Percentiles rank a stretch among this genome's conserved stretches.
Evolutionary conservation across 352 stramenopile genomes (phyloP).

Genomic region (Pythium oligandrum): DNA sequence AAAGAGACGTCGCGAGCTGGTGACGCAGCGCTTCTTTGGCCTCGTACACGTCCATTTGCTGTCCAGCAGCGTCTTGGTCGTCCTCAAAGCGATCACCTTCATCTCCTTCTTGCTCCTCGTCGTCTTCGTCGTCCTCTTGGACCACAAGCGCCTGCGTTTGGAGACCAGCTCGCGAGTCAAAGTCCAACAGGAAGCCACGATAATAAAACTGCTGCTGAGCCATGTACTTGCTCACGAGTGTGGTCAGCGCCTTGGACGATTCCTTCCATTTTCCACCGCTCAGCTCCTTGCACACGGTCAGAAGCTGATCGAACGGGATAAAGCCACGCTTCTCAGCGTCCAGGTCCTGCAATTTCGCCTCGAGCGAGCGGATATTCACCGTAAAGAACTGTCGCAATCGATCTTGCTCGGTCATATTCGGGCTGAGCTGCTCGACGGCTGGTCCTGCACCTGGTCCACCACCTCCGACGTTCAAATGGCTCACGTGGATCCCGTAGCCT

Average conservation of each 20-base stretch:
- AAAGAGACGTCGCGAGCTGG: slow-evolving; percentile 37
- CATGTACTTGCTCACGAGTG: slow-evolving; percentile 46
- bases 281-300: slow-evolving; percentile 33
- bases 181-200: slow-evolving; percentile 61
- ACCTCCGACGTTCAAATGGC: background rate
- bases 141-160: slow-evolving; percentile 50
- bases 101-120: slow-evolving; percentile 1
- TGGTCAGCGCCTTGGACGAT: slow-evolving; percentile 21
- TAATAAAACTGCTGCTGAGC: slow-evolving; percentile 61
- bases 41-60: slow-evolving; percentile 36
- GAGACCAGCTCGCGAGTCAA: slow-evolving; percentile 40
- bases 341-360: slow-evolving; percentile 27
- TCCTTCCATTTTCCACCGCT: slow-evolving; percentile 30
- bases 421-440: slow-evolving; percentile 6
- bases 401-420: slow-evolving; percentile 33
- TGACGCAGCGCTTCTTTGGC: slow-evolving; percentile 44
- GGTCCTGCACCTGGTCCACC: background rate
- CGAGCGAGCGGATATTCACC: slow-evolving; percentile 32
- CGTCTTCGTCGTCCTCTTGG: slow-evolving; percentile 43
- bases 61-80: background rate
- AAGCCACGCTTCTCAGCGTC: slow-evolving; percentile 53
- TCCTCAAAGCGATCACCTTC: slow-evolving; percentile 17
- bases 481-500: slow-evolving; percentile 19
- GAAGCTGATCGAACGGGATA: slow-evolving; percentile 36
- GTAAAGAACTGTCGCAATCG: slow-evolving; percentile 40